phyloP scores from a whole-genome alignment of 352 stramenopile species.

The Aphanomyces invadans region DNA sequence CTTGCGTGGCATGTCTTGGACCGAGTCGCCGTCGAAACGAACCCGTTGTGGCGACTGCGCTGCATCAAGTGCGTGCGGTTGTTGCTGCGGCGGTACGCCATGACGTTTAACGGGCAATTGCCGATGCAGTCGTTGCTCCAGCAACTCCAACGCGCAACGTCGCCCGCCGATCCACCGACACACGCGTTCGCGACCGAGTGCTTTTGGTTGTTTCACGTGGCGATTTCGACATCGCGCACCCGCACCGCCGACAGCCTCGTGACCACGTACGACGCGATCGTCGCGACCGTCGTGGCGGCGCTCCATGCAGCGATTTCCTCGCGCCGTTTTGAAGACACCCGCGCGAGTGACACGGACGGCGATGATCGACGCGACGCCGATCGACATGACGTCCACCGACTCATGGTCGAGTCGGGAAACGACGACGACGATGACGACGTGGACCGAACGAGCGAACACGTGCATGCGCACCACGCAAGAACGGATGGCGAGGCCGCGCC shows the following conservation, averaged over 20 bases:
- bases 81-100: constrained; percentile 64
- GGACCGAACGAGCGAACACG: too few relatives aligned
- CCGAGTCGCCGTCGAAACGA: constrained; percentile 50
- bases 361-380: too few relatives aligned
- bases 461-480: too few relatives aligned
- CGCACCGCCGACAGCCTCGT: constrained; percentile 56
- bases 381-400: constrained; percentile 24
- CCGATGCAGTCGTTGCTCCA: constrained; percentile 47
- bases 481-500: not conserved
- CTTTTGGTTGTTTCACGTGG: constrained; percentile 65
- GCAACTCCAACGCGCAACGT: constrained; percentile 34
- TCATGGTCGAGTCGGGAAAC: constrained; percentile 23
- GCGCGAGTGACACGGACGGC: too few relatives aligned
- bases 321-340: too few relatives aligned
- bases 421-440: constrained; percentile 34
- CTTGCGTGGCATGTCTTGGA: constrained; percentile 77
- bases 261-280: constrained; percentile 40
- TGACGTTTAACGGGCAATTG: constrained; percentile 70
- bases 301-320: not conserved
- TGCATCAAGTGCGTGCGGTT: constrained; percentile 64
- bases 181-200: constrained; percentile 64
- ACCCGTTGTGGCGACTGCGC: constrained; percentile 46
- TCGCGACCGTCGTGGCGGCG: constrained; percentile 38
- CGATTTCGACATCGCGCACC: constrained; percentile 59
- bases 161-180: constrained; percentile 31